These are phyloP conservation scores for Yamadazyma diospyri DNA, from an alignment of 1,139 yeast genomes.

Conservation along the genomic window DNA sequence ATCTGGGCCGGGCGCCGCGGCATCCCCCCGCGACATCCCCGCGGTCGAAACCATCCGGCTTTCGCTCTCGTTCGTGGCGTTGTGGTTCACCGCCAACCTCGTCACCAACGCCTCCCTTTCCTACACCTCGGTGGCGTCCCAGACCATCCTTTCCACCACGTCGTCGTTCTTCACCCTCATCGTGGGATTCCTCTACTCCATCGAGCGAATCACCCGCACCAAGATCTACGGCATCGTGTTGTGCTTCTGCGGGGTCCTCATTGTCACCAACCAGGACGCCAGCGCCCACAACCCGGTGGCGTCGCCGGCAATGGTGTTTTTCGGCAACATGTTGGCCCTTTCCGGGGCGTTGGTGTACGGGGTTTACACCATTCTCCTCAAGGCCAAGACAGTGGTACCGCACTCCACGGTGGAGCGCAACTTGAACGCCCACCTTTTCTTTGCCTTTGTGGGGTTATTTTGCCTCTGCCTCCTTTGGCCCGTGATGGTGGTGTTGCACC, in stretches of 20 bases:
- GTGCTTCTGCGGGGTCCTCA: constrained; percentile 73
- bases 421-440: constrained; percentile 80
- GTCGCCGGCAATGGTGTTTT: constrained; percentile 41
- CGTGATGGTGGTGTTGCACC: constrained; percentile 59
- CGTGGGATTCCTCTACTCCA: constrained; percentile 69
- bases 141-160: constrained; percentile 87
- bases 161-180: constrained; percentile 88
- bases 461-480: constrained; percentile 85
- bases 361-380: constrained; percentile 81
- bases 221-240: constrained; percentile 69
- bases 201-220: constrained; percentile 62
- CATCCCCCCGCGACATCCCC: constrained; percentile 22
- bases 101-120: constrained; percentile 84
- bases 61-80: constrained; percentile 74
- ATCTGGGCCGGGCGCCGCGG: neutral
- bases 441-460: constrained; percentile 91
- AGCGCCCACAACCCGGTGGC: constrained; percentile 15
- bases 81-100: constrained; percentile 89
- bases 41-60: constrained; percentile 51
- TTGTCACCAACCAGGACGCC: constrained; percentile 62
- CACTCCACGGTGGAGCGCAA: constrained; percentile 59
- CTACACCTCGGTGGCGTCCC: constrained; percentile 89
- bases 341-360: constrained; percentile 87
- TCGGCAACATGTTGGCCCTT: constrained; percentile 80
- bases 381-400: constrained; percentile 52